Conservation (phyloP, 2,329 filamentous ascomycete species). For the Hypoxylon sp. region DNA sequence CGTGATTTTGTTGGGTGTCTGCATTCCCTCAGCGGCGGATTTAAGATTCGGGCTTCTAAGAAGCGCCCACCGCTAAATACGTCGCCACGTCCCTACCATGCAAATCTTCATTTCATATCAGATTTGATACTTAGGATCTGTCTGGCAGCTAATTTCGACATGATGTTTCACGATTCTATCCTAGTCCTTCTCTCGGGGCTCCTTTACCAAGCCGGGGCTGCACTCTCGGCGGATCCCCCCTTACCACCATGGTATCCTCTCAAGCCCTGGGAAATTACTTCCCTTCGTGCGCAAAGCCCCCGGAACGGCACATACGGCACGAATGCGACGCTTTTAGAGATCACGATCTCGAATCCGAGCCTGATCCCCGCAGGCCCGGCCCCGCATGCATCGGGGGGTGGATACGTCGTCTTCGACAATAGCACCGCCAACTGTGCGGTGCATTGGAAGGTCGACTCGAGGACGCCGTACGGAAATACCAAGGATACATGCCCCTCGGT, state of each 20-base stretch:
- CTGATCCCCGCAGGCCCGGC: conserved; percentile 33
- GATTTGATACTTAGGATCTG: no score
- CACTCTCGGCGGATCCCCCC: conserved; percentile 18
- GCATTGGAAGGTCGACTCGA: conserved; percentile 32
- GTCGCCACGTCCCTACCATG: no score
- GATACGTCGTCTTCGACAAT: conserved; percentile 36
- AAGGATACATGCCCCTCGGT: conserved; percentile 26
- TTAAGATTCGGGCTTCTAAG: no score
- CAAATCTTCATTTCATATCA: no score
- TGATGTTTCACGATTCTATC: conserved; percentile 2
- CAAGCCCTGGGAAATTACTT: conserved; percentile 34
- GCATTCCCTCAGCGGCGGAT: background rate
- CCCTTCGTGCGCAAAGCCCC: conserved; percentile 27
- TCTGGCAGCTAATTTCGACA: background rate
- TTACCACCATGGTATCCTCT: conserved; percentile 42
- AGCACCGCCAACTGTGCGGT: conserved; percentile 35
- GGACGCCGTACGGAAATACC: conserved; percentile 35
- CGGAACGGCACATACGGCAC: conserved; percentile 33
- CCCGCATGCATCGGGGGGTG: conserved; percentile 39
- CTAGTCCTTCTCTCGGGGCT: conserved; percentile 1
- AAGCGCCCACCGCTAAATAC: background rate
- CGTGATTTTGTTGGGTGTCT: background rate
- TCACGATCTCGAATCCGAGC: conserved; percentile 36
- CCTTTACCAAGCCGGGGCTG: conserved; percentile 6
- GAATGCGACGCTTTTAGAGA: conserved; percentile 29